phyloP scores from a whole-genome alignment of 441 rosid genomes.

The Aquilaria agallochum region DNA sequence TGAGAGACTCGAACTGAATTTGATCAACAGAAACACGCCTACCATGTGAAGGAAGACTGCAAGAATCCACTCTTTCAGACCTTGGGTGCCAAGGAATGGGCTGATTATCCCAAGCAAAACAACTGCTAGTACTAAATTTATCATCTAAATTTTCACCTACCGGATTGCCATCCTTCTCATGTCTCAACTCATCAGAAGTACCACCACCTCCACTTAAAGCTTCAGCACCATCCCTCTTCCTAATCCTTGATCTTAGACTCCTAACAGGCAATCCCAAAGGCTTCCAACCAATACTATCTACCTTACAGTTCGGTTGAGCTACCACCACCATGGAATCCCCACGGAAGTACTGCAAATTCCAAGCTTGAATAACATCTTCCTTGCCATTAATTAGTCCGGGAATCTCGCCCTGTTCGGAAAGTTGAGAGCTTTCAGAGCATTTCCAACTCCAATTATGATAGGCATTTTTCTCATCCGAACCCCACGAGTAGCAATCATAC shows the following conservation, averaged over 20 bases:
- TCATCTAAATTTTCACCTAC: conserved; percentile 31
- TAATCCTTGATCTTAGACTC: conserved; percentile 44
- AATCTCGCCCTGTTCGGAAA: conserved; percentile 20
- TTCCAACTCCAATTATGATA: conserved; percentile 15
- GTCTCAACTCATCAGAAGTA: conserved; percentile 16
- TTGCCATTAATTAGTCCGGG: conserved; percentile 19
- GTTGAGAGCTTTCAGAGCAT: conserved; percentile 5
- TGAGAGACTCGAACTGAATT: conserved; percentile 36
- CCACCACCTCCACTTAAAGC: conserved; percentile 22
- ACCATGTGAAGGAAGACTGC: conserved; percentile 28
- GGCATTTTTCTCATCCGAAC: conserved; percentile 30
- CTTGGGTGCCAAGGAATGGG: conserved; percentile 35
- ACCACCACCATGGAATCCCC: conserved; percentile 52
- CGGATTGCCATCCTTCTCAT: conserved; percentile 28
- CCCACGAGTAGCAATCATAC: conserved; percentile 29
- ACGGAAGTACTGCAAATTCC: conserved; percentile 56
- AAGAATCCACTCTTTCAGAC: conserved; percentile 34
- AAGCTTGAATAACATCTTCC: conserved; percentile 37
- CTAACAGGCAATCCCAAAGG: conserved; percentile 79
- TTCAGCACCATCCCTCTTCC: conserved; percentile 15
- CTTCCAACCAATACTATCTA: conserved; percentile 34
- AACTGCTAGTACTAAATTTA: conserved; percentile 24
- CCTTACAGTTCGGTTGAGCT: conserved; percentile 41
- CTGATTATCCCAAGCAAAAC: conserved; percentile 20
- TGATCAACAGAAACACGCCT: conserved; percentile 62